Percentiles rank a stretch among this genome's conserved stretches.
phyloP scores from a whole-genome alignment of 2,329 filamentous ascomycete genomes.

The Pseudocercospora macadamiae region DNA sequence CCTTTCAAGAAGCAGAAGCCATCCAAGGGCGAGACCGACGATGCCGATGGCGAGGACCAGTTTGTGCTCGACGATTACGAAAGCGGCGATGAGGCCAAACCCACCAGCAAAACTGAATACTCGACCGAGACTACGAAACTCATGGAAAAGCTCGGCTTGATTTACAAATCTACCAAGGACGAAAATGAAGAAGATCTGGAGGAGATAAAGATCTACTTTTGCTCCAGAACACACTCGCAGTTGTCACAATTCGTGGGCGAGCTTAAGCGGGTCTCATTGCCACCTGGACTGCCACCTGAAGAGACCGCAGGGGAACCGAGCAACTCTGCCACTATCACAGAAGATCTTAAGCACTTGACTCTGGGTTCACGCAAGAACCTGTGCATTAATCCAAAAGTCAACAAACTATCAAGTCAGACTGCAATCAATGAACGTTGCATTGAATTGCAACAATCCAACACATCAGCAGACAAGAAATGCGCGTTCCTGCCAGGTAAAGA shows the following conservation, averaged over 20 bases:
- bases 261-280: constrained; percentile 75
- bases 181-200: constrained; percentile 58
- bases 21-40: constrained; percentile 30
- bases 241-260: constrained; percentile 86
- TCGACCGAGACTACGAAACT: constrained; percentile 76
- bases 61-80: constrained; percentile 79
- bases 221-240: constrained; percentile 90
- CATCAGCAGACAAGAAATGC: constrained; percentile 68
- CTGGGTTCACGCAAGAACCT: constrained; percentile 83
- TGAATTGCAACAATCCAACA: constrained; percentile 78
- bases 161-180: constrained; percentile 41
- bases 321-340: constrained; percentile 40
- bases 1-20: constrained; percentile 50
- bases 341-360: constrained; percentile 77
- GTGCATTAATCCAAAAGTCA: constrained; percentile 87
- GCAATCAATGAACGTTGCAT: constrained; percentile 93
- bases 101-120: constrained; percentile 24
- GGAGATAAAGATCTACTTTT: constrained; percentile 85
- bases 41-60: constrained; percentile 61
- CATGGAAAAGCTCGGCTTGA: constrained; percentile 62
- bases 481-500: constrained; percentile 78
- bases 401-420: constrained; percentile 67
- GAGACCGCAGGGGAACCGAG: constrained; percentile 9
- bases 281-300: constrained; percentile 61
- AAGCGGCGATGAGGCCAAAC: constrained; percentile 58